Evolutionary conservation across 306 rosid species (phyloP).

Genomic region (Prunus mume): DNA sequence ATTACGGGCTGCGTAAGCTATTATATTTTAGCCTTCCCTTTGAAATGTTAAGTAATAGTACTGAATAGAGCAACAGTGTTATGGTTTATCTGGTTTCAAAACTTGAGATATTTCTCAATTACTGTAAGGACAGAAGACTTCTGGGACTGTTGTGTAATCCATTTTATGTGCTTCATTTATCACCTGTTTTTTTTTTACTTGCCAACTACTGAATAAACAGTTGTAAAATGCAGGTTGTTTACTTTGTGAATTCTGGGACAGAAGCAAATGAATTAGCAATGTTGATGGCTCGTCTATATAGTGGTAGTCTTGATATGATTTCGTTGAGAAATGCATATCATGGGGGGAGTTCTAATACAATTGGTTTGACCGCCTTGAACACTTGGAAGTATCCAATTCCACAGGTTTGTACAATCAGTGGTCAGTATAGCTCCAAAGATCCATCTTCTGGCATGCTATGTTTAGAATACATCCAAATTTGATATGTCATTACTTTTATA

Average conservation of each 20-base stretch:
- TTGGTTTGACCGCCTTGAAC: slow-evolving; percentile 76
- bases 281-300: slow-evolving; percentile 90
- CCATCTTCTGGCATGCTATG: not conserved
- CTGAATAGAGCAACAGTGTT: not conserved
- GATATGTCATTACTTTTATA: not conserved
- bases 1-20: not conserved
- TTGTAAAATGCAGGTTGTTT: slow-evolving; percentile 65
- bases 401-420: slow-evolving; percentile 52
- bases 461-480: not conserved
- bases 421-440: not conserved
- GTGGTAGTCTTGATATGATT: slow-evolving; percentile 81
- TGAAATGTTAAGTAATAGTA: not conserved
- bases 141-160: not conserved
- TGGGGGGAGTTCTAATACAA: slow-evolving; percentile 81
- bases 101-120: not conserved
- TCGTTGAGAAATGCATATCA: slow-evolving; percentile 90
- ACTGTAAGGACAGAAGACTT: not conserved
- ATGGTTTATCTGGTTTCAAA: not conserved
- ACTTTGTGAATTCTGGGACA: slow-evolving; percentile 88
- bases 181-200: not conserved
- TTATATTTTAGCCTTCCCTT: not conserved
- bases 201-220: not conserved
- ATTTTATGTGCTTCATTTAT: not conserved
- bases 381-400: slow-evolving; percentile 92
- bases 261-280: slow-evolving; percentile 93